phyloP scores from a whole-genome alignment of 495 filamentous ascomycete species.

The Apiosordaria backusii region DNA sequence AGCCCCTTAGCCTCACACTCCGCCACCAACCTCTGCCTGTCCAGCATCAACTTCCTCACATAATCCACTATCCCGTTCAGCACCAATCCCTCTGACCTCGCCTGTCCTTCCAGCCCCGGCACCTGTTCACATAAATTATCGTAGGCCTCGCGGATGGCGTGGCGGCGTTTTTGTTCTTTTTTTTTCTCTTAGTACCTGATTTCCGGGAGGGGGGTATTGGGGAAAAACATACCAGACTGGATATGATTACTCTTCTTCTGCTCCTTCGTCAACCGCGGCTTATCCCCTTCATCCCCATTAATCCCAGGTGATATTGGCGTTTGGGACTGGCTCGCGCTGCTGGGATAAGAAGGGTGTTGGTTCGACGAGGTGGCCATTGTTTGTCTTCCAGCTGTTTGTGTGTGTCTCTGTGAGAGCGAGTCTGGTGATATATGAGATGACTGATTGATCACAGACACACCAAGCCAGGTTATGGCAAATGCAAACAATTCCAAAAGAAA shows the following conservation, averaged over 20 bases:
- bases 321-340: neutral
- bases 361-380: neutral
- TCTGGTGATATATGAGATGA: no score
- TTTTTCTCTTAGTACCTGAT: no score
- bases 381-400: neutral
- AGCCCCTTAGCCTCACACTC: slow-evolving; percentile 25
- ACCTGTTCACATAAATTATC: slow-evolving; percentile 79
- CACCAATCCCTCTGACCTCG: slow-evolving; percentile 79
- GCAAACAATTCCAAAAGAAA: no score
- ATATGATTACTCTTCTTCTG: slow-evolving; percentile 94
- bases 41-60: slow-evolving; percentile 61
- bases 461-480: no score
- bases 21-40: slow-evolving; percentile 55
- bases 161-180: slow-evolving; percentile 79
- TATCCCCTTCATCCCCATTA: slow-evolving; percentile 42
- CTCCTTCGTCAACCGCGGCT: slow-evolving; percentile 75
- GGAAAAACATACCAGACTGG: slow-evolving; percentile 50
- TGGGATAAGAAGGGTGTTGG: neutral
- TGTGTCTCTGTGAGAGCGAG: neutral
- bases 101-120: slow-evolving; percentile 78
- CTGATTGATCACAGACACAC: no score
- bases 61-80: slow-evolving; percentile 71
- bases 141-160: slow-evolving; percentile 82
- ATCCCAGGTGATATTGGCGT: neutral
- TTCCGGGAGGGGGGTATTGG: neutral